phyloP scores from a whole-genome alignment of 2,329 filamentous ascomycete species.

The Nigrospora osmanthi region DNA sequence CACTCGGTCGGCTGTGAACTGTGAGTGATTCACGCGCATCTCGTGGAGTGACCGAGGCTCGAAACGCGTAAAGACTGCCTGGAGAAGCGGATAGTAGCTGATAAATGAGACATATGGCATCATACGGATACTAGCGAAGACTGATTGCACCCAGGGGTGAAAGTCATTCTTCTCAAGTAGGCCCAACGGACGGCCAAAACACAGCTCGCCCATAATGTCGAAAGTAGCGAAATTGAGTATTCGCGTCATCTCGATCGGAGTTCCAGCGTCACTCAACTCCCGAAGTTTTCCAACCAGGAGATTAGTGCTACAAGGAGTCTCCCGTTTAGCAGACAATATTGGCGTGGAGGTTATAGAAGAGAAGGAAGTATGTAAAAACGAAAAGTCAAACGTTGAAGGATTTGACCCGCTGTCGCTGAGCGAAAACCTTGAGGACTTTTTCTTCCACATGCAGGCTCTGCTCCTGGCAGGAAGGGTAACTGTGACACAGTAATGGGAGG shows the following conservation, averaged over 20 bases:
- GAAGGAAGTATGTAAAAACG: no score
- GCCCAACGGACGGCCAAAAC: conserved; percentile 10
- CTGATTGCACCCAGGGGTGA: conserved; percentile 10
- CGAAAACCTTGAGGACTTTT: no score
- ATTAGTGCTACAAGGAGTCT: not conserved
- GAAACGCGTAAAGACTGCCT: conserved; percentile 8
- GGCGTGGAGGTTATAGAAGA: no score
- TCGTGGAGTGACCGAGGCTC: conserved; percentile 11
- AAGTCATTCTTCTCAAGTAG: conserved; percentile 10
- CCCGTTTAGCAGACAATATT: no score
- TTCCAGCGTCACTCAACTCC: conserved; percentile 11
- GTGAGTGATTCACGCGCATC: conserved; percentile 7
- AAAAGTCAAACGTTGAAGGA: not conserved
- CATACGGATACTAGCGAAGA: conserved; percentile 14
- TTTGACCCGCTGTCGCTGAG: no score
- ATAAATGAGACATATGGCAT: conserved; percentile 9
- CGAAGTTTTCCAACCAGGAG: conserved; percentile 25
- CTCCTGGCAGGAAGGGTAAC: no score
- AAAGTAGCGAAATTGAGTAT: conserved; percentile 13
- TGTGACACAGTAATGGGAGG: not conserved
- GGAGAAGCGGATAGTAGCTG: conserved; percentile 10
- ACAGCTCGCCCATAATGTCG: conserved; percentile 13
- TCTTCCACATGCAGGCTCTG: no score
- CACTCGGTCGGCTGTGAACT: conserved; percentile 15
- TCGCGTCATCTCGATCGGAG: conserved; percentile 10